phyloP scores from a whole-genome alignment of 192 early-diverging fungal genomes.

The Gigaspora rosea region DNA sequence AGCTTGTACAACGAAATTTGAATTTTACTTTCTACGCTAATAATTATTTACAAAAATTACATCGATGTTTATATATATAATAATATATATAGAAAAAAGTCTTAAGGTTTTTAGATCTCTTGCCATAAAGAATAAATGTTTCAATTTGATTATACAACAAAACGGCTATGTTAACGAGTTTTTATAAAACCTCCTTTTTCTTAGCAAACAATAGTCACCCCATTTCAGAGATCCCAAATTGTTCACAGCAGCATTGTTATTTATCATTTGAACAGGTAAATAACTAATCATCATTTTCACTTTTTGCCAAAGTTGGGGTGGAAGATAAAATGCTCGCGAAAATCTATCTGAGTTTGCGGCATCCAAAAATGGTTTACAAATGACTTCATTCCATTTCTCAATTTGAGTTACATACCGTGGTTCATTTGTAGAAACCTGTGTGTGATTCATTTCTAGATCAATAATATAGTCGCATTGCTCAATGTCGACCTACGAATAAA shows the following conservation, averaged over 20 bases:
- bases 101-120: too few relatives aligned
- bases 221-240: slow-evolving; percentile 41
- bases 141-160: too few relatives aligned
- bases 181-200: slow-evolving; percentile 9
- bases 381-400: slow-evolving; percentile 52
- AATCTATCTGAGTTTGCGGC: slow-evolving; percentile 42
- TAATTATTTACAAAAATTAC: too few relatives aligned
- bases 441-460: slow-evolving; percentile 50
- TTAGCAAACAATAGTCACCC: slow-evolving; percentile 62
- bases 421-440: slow-evolving; percentile 35
- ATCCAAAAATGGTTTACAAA: slow-evolving; percentile 65
- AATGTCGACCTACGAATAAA: slow-evolving; percentile 44
- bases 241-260: background rate
- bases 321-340: slow-evolving; percentile 53
- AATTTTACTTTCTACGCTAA: too few relatives aligned
- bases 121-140: too few relatives aligned
- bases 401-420: slow-evolving; percentile 49
- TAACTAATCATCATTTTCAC: background rate
- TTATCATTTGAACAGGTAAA: background rate
- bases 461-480: slow-evolving; percentile 67
- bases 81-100: too few relatives aligned
- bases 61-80: too few relatives aligned
- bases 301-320: slow-evolving; percentile 16
- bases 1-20: too few relatives aligned
- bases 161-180: background rate